These are phyloP conservation scores for Oryza nivara DNA, from an alignment of 176 grass and related monocot species.

Conservation along the genomic window DNA sequence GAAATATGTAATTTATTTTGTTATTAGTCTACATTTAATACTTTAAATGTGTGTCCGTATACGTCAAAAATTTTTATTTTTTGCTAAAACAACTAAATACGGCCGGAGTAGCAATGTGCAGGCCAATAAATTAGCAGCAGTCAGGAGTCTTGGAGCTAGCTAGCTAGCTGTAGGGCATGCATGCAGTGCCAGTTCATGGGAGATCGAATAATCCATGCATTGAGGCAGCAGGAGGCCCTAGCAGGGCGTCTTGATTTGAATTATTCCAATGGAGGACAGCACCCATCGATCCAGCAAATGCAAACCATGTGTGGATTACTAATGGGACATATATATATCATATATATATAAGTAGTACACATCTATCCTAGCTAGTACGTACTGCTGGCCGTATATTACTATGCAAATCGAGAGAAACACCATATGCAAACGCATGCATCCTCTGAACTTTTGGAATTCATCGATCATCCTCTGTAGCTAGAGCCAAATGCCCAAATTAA, in stretches of 20 bases:
- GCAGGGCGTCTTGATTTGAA: background rate
- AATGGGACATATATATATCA: too few relatives aligned
- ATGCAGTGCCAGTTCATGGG: background rate
- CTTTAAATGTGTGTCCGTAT: too few relatives aligned
- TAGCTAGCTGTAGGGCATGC: background rate
- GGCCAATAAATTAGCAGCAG: background rate
- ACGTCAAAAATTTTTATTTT: too few relatives aligned
- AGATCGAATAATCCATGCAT: background rate
- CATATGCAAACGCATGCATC: background rate
- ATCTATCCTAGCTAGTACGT: too few relatives aligned
- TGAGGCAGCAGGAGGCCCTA: background rate
- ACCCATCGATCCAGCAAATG: background rate
- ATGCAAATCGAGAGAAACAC: background rate
- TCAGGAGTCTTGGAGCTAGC: background rate
- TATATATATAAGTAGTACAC: too few relatives aligned
- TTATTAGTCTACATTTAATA: too few relatives aligned
- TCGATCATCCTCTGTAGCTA: background rate
- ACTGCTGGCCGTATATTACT: too few relatives aligned
- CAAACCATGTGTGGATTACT: background rate
- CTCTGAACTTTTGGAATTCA: background rate
- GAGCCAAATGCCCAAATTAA: background rate
- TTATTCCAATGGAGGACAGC: background rate
- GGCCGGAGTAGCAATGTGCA: background rate
- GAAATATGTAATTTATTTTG: too few relatives aligned
- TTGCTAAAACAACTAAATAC: too few relatives aligned